Evolutionary conservation across 2,329 filamentous ascomycete genomes (phyloP).

Genomic region (Fusarium guadeloupense): DNA sequence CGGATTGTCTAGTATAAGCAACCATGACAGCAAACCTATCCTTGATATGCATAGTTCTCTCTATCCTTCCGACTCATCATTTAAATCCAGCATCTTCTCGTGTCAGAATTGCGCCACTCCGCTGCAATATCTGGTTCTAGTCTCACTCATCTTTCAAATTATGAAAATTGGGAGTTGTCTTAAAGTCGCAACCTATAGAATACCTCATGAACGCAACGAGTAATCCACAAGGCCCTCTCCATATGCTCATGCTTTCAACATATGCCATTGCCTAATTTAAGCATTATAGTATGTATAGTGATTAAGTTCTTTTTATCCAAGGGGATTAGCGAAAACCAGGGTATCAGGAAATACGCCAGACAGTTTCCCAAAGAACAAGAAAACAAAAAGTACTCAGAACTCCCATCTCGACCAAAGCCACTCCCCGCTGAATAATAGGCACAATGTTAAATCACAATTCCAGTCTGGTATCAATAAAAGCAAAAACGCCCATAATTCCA

Average conservation of each 20-base stretch:
- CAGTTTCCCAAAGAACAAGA: slow-evolving; percentile 8
- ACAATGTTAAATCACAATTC: slow-evolving; percentile 20
- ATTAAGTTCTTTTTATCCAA: slow-evolving; percentile 5
- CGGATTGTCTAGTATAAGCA: not conserved
- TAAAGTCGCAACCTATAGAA: not conserved
- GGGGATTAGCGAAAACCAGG: slow-evolving; percentile 20
- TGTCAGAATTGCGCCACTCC: not conserved
- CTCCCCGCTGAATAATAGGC: slow-evolving; percentile 13
- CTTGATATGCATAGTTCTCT: slow-evolving; percentile 1
- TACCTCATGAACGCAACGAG: not conserved
- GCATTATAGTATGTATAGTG: not conserved
- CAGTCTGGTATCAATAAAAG: slow-evolving; percentile 34
- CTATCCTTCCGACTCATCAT: slow-evolving; percentile 18
- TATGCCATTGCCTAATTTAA: slow-evolving; percentile 17
- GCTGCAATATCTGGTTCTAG: not conserved
- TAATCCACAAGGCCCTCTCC: not conserved
- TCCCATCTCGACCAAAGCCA: slow-evolving; percentile 9
- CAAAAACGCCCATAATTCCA: not conserved
- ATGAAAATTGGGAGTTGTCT: too few relatives aligned
- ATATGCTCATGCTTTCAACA: slow-evolving; percentile 5
- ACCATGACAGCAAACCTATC: not conserved
- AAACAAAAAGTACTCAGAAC: slow-evolving; percentile 24
- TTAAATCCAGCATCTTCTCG: slow-evolving; percentile 6
- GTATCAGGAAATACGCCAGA: slow-evolving; percentile 28
- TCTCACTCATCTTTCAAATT: not conserved